Evolutionary conservation across 1,284 basidiomycete species (phyloP).

Genomic region (Rhodotorula sp.): DNA sequence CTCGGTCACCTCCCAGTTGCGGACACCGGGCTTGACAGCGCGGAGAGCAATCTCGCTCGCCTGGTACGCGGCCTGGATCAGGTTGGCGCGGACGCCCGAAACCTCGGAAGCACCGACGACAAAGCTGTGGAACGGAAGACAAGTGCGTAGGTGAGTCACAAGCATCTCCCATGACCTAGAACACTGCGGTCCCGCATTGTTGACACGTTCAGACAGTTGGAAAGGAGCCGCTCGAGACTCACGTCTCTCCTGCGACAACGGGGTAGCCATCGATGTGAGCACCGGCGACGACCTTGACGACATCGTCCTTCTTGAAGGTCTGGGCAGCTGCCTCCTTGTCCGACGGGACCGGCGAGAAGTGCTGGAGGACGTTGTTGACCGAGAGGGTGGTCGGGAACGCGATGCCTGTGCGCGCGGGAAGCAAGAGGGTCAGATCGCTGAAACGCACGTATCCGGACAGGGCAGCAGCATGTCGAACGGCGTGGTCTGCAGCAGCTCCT

Average conservation of each 20-base stretch:
- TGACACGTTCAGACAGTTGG: neutral
- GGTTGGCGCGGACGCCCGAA: slow-evolving; percentile 83
- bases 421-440: neutral
- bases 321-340: slow-evolving; percentile 67
- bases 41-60: slow-evolving; percentile 79
- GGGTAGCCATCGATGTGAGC: slow-evolving; percentile 94
- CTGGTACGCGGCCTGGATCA: slow-evolving; percentile 86
- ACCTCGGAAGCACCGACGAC: slow-evolving; percentile 76
- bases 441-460: neutral
- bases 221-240: slow-evolving; percentile 19
- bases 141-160: neutral
- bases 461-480: neutral
- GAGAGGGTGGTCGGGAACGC: slow-evolving; percentile 93
- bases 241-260: slow-evolving; percentile 83
- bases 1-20: slow-evolving; percentile 93
- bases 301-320: slow-evolving; percentile 80
- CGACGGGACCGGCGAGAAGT: slow-evolving; percentile 59
- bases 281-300: slow-evolving; percentile 93
- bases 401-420: slow-evolving; percentile 57
- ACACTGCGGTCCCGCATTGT: too few relatives aligned
- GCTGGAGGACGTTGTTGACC: slow-evolving; percentile 69
- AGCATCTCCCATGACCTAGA: neutral
- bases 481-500: neutral
- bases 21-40: slow-evolving; percentile 58
- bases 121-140: slow-evolving; percentile 50